These are phyloP conservation scores for Austroboletus eburneus DNA, from an alignment of 768 basidiomycete genomes.

Conservation along the genomic window DNA sequence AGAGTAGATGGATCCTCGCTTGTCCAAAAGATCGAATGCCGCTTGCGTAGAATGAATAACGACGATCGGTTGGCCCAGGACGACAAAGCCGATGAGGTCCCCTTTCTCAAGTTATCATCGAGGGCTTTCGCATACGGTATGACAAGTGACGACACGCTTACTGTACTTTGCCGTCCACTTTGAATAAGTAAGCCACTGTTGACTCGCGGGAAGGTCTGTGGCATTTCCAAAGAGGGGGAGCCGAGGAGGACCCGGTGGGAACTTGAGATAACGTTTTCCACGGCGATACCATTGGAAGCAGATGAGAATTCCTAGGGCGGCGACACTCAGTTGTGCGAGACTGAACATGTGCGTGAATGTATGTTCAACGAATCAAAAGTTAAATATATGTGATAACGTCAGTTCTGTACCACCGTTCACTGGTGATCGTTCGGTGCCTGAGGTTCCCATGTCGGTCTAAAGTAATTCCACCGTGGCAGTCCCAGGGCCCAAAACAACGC, in stretches of 20 bases:
- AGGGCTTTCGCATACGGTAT: background rate
- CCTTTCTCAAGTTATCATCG: background rate
- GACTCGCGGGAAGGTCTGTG: background rate
- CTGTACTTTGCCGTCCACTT: slow-evolving; percentile 3
- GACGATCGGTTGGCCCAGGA: slow-evolving; percentile 6
- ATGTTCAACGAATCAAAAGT: too few species aligned
- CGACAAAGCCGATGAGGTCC: slow-evolving; percentile 1
- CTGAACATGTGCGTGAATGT: background rate
- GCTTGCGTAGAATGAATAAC: background rate
- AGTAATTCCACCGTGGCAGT: too few species aligned
- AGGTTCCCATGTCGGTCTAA: too few species aligned
- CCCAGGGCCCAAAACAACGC: too few species aligned
- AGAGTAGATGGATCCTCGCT: slow-evolving; percentile 4
- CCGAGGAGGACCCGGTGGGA: slow-evolving; percentile 3
- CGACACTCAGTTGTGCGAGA: background rate
- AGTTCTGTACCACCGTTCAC: too few species aligned
- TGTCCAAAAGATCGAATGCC: slow-evolving; percentile 5
- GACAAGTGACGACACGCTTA: background rate
- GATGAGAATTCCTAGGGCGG: background rate
- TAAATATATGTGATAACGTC: too few species aligned
- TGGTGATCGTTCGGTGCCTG: too few species aligned
- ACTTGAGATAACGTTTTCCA: background rate
- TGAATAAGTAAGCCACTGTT: slow-evolving; percentile 5
- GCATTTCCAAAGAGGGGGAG: slow-evolving; percentile 2
- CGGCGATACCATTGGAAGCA: slow-evolving; percentile 3